Base-by-base conservation (phyloP, 2,329 filamentous ascomycete species). In the Penicillium griseofulvum region DNA sequence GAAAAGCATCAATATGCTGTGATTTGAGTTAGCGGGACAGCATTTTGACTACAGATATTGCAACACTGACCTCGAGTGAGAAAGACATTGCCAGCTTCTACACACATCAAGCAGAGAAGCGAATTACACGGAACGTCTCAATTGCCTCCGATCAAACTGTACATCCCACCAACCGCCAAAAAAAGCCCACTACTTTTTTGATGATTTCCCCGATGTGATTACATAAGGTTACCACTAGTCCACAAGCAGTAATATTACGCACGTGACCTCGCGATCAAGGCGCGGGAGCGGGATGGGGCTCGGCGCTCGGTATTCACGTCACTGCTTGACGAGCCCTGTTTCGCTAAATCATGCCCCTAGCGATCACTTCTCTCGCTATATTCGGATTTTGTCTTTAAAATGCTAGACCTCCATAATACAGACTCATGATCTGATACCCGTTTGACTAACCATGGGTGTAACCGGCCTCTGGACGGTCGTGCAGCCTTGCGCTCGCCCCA, bases 381-480 rank as follows among this genome's bases (percentile, higher is more conserved):
- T 26, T n/a, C 28, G 24, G 2, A 26, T 9, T 38, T 9, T 38
- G 6, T 28, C 3, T 22, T 4, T 45, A 45, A 22, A 17, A 55
- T 48, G 47, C 43, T 14, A 28, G 14, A 26, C 14, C 26, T 34
- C 8, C 12, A 17, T n/a, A 24, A 19, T 24, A 24, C 16, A 19
- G 10, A 41, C 44, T 38, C 33, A 56, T 55, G 51, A 49, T 42
- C 7, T 38, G 24, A 39, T 24, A 22, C 46, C n/a, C 26, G 17
- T 34, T 50, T 57, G 37, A 56, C 52, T 57, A 55, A 62, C 41
- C 50, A 99, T 99, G 94, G 94, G 94, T 87, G 94, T 99, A 62
- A 96, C 93, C 70, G 92, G 92, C 62, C 90, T 99, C 62, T 99
- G 94, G 94, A 93, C 90, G 60, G 91, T 99, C 49, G 81, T 97